Evolutionary conservation across 1,284 basidiomycete genomes (phyloP).

Genomic region (Puccinia sorghi): DNA sequence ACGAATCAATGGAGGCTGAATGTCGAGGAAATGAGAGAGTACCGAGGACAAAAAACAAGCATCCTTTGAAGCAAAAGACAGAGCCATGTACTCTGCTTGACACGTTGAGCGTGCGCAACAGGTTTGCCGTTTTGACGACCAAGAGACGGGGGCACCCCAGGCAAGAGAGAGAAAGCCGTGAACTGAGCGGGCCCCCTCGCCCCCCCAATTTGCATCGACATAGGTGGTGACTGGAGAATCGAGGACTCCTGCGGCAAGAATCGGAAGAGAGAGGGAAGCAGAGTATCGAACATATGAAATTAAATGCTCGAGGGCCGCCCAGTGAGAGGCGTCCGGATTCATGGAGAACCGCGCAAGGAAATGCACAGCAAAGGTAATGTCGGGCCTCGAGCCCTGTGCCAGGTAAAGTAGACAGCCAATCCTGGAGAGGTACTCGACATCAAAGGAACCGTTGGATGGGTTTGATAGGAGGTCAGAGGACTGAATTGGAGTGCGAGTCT

Average conservation of each 20-base stretch:
- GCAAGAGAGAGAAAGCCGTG: neutral
- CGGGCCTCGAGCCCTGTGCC: neutral
- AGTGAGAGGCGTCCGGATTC: neutral
- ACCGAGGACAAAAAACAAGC: neutral
- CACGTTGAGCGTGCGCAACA: neutral
- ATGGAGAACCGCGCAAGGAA: neutral
- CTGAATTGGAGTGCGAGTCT: neutral
- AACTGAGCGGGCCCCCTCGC: neutral
- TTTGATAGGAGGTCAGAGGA: neutral
- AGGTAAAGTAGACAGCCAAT: neutral
- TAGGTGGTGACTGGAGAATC: neutral
- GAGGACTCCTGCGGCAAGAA: neutral
- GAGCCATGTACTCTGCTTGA: neutral
- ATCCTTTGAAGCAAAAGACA: neutral
- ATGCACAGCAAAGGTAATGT: constrained; percentile 16
- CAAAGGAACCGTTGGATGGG: neutral
- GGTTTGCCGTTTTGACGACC: neutral
- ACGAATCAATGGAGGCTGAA: neutral
- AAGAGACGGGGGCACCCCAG: neutral
- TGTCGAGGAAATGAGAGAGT: neutral
- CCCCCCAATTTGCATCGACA: constrained; percentile 5
- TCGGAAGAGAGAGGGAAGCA: neutral
- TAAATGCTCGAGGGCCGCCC: neutral
- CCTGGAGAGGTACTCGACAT: neutral
- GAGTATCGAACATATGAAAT: neutral